Evolutionary conservation across 768 basidiomycete genomes (phyloP).

Genomic region (Leccinellum albellum): DNA sequence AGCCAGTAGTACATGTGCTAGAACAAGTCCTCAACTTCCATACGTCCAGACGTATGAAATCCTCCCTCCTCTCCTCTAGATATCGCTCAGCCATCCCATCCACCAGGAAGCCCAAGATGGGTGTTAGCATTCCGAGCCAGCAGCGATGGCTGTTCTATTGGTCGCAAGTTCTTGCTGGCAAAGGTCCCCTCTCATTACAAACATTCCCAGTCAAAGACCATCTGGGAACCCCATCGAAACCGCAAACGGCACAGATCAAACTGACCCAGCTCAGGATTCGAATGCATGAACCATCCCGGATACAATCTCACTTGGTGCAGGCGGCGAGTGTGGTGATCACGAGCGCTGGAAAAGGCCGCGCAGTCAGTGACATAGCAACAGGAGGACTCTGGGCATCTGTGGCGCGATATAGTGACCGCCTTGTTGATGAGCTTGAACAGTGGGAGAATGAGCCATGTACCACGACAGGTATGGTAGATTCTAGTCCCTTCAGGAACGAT

Average conservation of each 20-base stretch:
- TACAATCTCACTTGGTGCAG: conserved; percentile 51
- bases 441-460: conserved; percentile 57
- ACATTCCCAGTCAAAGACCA: conserved; percentile 4
- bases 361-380: conserved; percentile 24
- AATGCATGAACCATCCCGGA: conserved; percentile 51
- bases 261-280: conserved; percentile 56
- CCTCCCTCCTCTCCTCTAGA: background rate
- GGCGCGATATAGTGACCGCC: conserved; percentile 73
- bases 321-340: conserved; percentile 56
- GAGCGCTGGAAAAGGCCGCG: conserved; percentile 38
- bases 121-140: conserved; percentile 80
- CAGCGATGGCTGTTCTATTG: conserved; percentile 78
- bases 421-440: conserved; percentile 58
- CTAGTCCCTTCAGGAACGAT: conserved; percentile 47
- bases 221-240: background rate
- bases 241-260: conserved; percentile 42
- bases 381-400: conserved; percentile 67
- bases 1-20: conserved; percentile 34
- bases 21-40: conserved; percentile 64
- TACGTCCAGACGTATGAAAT: conserved; percentile 67
- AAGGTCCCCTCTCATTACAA: conserved; percentile 53
- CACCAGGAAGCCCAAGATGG: conserved; percentile 41
- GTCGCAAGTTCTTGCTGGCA: conserved; percentile 57
- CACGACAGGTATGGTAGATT: conserved; percentile 26
- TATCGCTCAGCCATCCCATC: conserved; percentile 14